Evolutionary conservation across 305 asterid species (phyloP).

Genomic region (Fraxinus nigra): DNA sequence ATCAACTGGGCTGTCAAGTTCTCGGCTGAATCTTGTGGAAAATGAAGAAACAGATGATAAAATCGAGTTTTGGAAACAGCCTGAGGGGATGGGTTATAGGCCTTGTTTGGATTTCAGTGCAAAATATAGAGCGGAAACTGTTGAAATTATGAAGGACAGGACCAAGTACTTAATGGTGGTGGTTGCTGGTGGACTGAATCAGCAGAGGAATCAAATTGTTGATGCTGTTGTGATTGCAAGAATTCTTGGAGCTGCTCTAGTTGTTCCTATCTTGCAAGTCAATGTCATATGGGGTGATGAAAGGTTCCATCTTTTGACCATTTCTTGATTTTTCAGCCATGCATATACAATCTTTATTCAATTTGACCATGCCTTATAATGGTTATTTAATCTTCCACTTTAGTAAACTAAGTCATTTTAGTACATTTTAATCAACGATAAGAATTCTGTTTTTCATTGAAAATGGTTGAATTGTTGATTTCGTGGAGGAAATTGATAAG

Average conservation of each 20-base stretch:
- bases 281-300: slow-evolving; percentile 60
- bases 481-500: neutral
- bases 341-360: too few species aligned
- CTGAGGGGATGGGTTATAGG: slow-evolving; percentile 78
- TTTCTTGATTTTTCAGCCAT: slow-evolving; percentile 10
- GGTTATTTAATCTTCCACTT: neutral
- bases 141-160: slow-evolving; percentile 32
- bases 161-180: slow-evolving; percentile 39
- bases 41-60: slow-evolving; percentile 19
- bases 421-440: neutral
- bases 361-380: neutral
- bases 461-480: neutral
- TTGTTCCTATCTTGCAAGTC: slow-evolving; percentile 50
- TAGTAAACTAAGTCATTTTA: neutral
- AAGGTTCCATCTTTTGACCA: slow-evolving; percentile 26
- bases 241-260: slow-evolving; percentile 51
- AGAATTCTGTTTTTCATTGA: neutral
- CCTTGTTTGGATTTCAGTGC: slow-evolving; percentile 72
- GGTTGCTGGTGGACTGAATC: slow-evolving; percentile 53
- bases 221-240: slow-evolving; percentile 57
- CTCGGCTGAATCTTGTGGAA: slow-evolving; percentile 19
- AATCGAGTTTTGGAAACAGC: slow-evolving; percentile 56
- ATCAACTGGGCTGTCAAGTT: slow-evolving; percentile 29
- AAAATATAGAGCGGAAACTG: slow-evolving; percentile 41
- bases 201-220: slow-evolving; percentile 56